Percentiles rank a stretch among this genome's conserved stretches.
Conservation (phyloP, 345 rosid genomes). For the Eucalyptus coolabah region DNA sequence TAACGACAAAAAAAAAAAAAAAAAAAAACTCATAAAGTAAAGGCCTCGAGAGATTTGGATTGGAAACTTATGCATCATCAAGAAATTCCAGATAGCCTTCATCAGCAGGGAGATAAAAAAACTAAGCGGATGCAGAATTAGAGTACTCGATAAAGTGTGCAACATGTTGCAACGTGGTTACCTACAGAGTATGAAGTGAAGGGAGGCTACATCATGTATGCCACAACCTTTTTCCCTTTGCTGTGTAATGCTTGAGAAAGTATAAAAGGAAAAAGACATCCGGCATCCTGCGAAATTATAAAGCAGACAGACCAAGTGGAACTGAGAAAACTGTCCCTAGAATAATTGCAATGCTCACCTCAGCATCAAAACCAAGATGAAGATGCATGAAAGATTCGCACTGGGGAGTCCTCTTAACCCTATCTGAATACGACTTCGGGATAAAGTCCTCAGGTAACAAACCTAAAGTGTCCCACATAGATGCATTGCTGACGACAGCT, state of each 20-base stretch:
- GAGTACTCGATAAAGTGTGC: neutral
- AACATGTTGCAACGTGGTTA: neutral
- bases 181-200: neutral
- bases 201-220: neutral
- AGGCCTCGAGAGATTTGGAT: neutral
- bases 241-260: neutral
- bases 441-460: constrained; percentile 57
- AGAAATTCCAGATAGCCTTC: neutral
- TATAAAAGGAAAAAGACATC: neutral
- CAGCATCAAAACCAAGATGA: constrained; percentile 82
- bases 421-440: constrained; percentile 41
- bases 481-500: constrained; percentile 91
- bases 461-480: constrained; percentile 83
- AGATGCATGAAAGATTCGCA: constrained; percentile 99
- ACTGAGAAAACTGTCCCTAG: neutral
- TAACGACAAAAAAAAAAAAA: neutral
- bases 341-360: constrained; percentile 14
- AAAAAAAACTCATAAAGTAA: neutral
- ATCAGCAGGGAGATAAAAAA: neutral
- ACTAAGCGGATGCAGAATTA: neutral
- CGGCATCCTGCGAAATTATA: neutral
- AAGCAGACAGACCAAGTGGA: neutral
- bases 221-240: neutral
- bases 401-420: constrained; percentile 42
- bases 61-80: neutral